Percentiles rank a stretch among this genome's conserved stretches.
These are phyloP conservation scores for Xerophyta viscosa DNA, from an alignment of 106 monocot species.

Conservation along the genomic window DNA sequence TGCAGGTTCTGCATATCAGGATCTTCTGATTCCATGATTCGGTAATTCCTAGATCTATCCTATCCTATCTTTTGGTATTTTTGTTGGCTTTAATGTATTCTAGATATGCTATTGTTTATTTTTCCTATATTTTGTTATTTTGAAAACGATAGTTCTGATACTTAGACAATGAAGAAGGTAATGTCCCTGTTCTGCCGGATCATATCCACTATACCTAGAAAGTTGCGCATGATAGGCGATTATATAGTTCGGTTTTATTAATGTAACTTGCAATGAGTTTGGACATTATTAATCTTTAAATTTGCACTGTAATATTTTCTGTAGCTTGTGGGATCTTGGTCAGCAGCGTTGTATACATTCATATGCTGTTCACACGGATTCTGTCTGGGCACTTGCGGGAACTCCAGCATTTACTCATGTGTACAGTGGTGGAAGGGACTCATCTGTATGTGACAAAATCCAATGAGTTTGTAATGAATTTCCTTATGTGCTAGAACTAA, in stretches of 20 bases:
- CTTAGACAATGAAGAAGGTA: no score
- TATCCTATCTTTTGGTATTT: background rate
- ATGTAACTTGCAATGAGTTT: no score
- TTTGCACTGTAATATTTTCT: no score
- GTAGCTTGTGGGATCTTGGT: constrained; percentile 97
- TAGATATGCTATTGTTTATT: background rate
- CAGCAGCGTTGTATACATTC: constrained; percentile 97
- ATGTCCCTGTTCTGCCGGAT: background rate
- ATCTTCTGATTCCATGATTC: constrained; percentile 98
- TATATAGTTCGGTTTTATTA: no score
- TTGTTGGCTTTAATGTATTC: background rate
- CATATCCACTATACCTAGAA: background rate
- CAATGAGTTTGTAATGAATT: background rate
- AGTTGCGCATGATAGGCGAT: no score
- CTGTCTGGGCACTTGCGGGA: constrained; percentile 96
- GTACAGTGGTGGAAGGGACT: constrained; percentile 96
- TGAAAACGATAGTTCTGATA: no score
- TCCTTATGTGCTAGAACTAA: background rate
- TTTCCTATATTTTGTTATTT: background rate
- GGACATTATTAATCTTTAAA: no score
- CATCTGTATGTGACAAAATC: constrained; percentile 50
- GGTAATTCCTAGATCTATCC: constrained; percentile 30
- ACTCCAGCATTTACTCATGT: constrained; percentile 87
- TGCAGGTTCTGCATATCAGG: constrained; percentile 92
- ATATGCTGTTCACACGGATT: constrained; percentile 98